Evolutionary conservation across 2,329 filamentous ascomycete genomes (phyloP), one percentile per base, ranked within the genome.

Genomic region (Pseudogymnoascus sp.): DNA sequence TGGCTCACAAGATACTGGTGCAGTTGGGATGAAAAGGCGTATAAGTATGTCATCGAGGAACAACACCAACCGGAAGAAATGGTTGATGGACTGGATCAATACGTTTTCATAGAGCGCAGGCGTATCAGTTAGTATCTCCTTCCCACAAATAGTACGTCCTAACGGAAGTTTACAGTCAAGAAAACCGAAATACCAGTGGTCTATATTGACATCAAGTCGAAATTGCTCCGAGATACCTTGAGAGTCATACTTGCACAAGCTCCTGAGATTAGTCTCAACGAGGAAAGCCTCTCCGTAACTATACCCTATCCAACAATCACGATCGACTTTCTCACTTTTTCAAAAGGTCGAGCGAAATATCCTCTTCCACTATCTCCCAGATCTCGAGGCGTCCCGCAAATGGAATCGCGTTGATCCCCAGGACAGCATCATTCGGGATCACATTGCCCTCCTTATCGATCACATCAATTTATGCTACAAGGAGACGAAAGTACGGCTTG

Each of bases 351-450:
- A 65, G 48, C 63, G 39, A 59, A 65, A 61, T 39, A 15, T 65
- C 21, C 59, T 65, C n/a, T 65, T 61, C 59, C 62, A 63, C 40
- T 62, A 60, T 52, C 64, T 62, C 45, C 18, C 59, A 35, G 52
- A 64, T 21, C 40, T 65, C 33, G 33, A 65, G 58, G 59, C 61
- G 52, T 59, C 18, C 35, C 59, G 39, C 2, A 42, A 42, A 13
- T 42, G 15, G 40, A 35, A 58, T 35, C 7, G 10, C 48, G 15
- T 58, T 58, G 25, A 58, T 58, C 48, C 48, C 31, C 13, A 31
- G 48, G 48, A 58, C 27, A 31, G 27, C n/a, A 33, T 13, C 13
- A 58, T 31, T 27, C 27, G 68, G 70, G 59, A 72, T 71, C 25
- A 65, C 67, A 33, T 61, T 40, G 25, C 35, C 33, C 37, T 61